A percentile compares a stretch with the other conserved stretches of the same genome.
These are phyloP conservation scores for Sistotremastrum niveocremeum DNA, from an alignment of 768 basidiomycete species.

Conservation along the genomic window DNA sequence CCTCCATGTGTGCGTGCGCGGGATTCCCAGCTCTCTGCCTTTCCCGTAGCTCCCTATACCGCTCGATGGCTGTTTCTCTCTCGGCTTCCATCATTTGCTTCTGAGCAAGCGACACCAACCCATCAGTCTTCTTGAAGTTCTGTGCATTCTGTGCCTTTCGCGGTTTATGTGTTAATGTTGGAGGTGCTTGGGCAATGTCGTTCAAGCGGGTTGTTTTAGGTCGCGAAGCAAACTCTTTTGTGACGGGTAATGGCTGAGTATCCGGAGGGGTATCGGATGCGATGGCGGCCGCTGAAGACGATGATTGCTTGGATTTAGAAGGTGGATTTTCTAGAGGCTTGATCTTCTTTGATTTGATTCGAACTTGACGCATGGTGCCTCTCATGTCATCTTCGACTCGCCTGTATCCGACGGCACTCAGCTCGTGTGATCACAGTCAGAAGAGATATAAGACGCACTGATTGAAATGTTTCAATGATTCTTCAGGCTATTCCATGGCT, in stretches of 20 bases:
- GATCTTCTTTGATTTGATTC: neutral
- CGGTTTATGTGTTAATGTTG: slow-evolving; percentile 42
- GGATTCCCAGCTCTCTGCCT: slow-evolving; percentile 13
- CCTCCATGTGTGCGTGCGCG: too few species aligned
- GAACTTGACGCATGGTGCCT: neutral
- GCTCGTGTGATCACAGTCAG: neutral
- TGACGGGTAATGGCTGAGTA: too few species aligned
- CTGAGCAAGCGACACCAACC: slow-evolving; percentile 60
- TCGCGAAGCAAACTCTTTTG: slow-evolving; percentile 13
- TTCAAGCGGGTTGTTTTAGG: slow-evolving; percentile 48
- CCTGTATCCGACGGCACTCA: slow-evolving; percentile 21
- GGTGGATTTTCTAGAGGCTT: neutral
- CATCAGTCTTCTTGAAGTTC: slow-evolving; percentile 17
- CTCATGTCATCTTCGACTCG: slow-evolving; percentile 65
- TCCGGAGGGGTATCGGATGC: too few species aligned
- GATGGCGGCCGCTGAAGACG: too few species aligned
- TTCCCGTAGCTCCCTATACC: slow-evolving; percentile 59
- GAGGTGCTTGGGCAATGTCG: slow-evolving; percentile 59
- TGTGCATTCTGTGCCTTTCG: slow-evolving; percentile 23
- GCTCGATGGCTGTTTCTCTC: slow-evolving; percentile 50
- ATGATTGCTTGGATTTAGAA: too few species aligned
- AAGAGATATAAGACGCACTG: slow-evolving; percentile 28
- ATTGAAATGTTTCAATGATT: slow-evolving; percentile 67
- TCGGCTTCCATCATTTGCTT: slow-evolving; percentile 66
- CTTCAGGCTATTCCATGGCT: slow-evolving; percentile 37